Percentiles rank a stretch among this genome's conserved stretches.
These are phyloP conservation scores for Polytolypa hystricis DNA, from an alignment of 2,329 filamentous ascomycete genomes.

Conservation along the genomic window DNA sequence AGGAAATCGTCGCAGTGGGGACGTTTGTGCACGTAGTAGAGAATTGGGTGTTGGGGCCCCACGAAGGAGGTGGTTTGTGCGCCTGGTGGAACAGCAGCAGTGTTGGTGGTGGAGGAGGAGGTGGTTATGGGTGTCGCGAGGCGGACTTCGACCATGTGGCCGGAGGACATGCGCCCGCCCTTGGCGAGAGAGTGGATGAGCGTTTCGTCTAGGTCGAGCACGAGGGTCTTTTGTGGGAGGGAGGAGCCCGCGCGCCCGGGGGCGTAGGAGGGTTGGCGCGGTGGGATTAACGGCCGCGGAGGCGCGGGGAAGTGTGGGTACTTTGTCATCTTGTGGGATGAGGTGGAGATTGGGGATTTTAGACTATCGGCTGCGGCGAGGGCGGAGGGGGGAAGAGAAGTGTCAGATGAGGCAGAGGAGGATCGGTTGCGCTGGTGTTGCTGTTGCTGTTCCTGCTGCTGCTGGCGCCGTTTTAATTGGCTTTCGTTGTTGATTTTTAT, in stretches of 20 bases:
- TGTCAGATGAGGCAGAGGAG: conserved; percentile 16
- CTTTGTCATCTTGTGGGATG: conserved; percentile 59
- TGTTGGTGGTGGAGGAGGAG: too few relatives aligned
- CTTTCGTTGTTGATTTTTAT: conserved; percentile 82
- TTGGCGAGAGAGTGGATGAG: conserved; percentile 97
- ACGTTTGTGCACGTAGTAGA: conserved; percentile 98
- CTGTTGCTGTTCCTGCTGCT: conserved; percentile 22
- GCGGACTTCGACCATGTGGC: conserved; percentile 98
- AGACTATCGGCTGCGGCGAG: conserved; percentile 63
- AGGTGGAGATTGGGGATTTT: conserved; percentile 86
- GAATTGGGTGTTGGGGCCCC: conserved; percentile 83
- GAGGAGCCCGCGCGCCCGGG: conserved; percentile 31
- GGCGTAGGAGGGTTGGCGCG: conserved; percentile 79
- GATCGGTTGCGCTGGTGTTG: conserved; percentile 21
- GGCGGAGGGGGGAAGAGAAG: conserved; percentile 19
- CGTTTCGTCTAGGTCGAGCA: conserved; percentile 93
- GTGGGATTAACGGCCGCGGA: conserved; percentile 78
- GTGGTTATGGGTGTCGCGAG: conserved; percentile 40
- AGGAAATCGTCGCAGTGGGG: conserved; percentile 95
- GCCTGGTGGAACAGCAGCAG: too few relatives aligned
- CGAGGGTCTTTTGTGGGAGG: conserved; percentile 76
- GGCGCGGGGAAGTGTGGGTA: conserved; percentile 86
- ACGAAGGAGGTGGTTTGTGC: conserved; percentile 47
- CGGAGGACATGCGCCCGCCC: conserved; percentile 86
- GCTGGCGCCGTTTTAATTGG: conserved; percentile 57